Percentiles rank a stretch among this genome's conserved stretches.
phyloP scores from a whole-genome alignment of 345 rosid genomes.

The rapeseed (Brassica napus) region DNA sequence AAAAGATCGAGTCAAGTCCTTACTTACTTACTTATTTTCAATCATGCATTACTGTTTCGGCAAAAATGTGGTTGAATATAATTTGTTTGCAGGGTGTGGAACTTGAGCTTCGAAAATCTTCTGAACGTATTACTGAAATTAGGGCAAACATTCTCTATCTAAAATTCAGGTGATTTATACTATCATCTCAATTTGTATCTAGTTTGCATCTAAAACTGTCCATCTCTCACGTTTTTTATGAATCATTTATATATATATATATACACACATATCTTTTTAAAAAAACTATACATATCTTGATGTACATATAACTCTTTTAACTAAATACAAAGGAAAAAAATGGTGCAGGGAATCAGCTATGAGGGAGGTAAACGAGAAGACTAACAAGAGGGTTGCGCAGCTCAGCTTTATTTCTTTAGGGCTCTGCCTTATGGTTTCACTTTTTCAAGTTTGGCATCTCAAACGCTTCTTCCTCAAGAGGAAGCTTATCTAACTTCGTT shows the following conservation, averaged over 20 bases:
- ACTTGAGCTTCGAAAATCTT: slow-evolving; percentile 20
- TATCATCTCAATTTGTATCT: not conserved
- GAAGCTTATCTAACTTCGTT: slow-evolving; percentile 21
- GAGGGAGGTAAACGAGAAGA: slow-evolving; percentile 33
- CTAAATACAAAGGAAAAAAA: not conserved
- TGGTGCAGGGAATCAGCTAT: slow-evolving; percentile 35
- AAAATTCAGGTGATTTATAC: slow-evolving; percentile 13
- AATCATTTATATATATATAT: not conserved
- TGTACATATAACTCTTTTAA: not conserved
- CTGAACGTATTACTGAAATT: not conserved
- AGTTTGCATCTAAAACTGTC: too few relatives aligned
- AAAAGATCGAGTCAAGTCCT: slow-evolving; percentile 31
- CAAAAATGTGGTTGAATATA: not conserved
- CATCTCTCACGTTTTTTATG: not conserved
- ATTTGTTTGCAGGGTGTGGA: slow-evolving; percentile 36
- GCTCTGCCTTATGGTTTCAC: slow-evolving; percentile 18
- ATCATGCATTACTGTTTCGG: not conserved
- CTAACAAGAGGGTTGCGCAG: slow-evolving; percentile 28
- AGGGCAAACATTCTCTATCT: slow-evolving; percentile 20
- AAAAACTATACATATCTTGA: not conserved
- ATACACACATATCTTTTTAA: too few relatives aligned
- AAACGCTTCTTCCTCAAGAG: slow-evolving; percentile 38
- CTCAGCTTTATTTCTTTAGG: slow-evolving; percentile 26
- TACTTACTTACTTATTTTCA: not conserved
- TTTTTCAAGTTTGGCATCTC: slow-evolving; percentile 37